Base-by-base conservation (phyloP, 148 eudicot genomes). In the Fagopyrum homotropicum region DNA sequence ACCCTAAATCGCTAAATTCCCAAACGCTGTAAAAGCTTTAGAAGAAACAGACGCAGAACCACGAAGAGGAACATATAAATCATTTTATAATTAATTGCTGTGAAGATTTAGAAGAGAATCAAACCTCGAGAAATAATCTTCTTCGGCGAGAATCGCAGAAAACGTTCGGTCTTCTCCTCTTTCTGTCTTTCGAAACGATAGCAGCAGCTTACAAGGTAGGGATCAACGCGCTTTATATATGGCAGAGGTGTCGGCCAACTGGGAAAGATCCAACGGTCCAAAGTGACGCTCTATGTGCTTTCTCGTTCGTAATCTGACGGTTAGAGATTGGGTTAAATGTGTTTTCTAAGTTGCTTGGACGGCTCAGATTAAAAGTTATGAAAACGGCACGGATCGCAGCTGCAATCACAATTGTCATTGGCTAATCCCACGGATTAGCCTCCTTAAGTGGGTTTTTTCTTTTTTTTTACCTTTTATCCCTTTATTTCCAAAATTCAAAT, bases 291-390 rank as follows among this genome's bases (percentile, higher is more conserved):
- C 85, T 81, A 77, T 80, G 88, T 84, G 85, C 77, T 79, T 72
- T 73, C 43, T 5, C 6, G 9, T 12, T 5, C 11, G 46, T 7
- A 8, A 89, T 89, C 89, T 60, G 59, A 87, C 91, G 89, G 84
- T 55, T 7, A 0, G 0, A 0, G 56, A 60, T 78, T 47, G 12
- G 0, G 48, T 9, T 26, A 0, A 2, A 64, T 87, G 93, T 89
- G 89, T 78, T 87, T 86, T 80, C 85, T 84, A 47, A 4, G 22
- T 14, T 50, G 55, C 16, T 17, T 63, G 74, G 47, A 86, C 83
- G 91, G 87, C 50, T 72, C 0, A 40, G 91, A 89, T 89, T 59
- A 2, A 26, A 75, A 35, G 46, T 61, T 16, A 2, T 16, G 4
- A 0, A 5, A 56, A 48, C 6, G 9, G 47, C 76, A 7, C 79